Percentiles rank a stretch among this genome's conserved stretches.
Evolutionary conservation across 441 rosid genomes (phyloP).

Genomic region (Populus tomentosa): DNA sequence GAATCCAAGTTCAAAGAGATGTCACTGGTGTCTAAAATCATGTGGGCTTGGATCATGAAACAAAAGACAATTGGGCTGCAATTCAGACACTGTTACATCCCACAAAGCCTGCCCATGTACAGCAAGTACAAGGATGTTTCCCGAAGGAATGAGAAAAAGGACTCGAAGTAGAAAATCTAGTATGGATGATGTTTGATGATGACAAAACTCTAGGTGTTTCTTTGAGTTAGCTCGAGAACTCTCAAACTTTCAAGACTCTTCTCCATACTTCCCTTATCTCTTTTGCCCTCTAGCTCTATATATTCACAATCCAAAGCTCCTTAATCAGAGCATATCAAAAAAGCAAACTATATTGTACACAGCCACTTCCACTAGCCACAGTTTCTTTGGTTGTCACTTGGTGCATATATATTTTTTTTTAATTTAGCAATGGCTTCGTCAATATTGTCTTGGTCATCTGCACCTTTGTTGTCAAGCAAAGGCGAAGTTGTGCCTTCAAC

Average conservation of each 20-base stretch:
- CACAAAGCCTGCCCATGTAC: not conserved
- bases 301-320: not conserved
- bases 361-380: not conserved
- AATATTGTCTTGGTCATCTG: conserved; percentile 28
- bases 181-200: not conserved
- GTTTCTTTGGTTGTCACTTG: not conserved
- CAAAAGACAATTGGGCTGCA: not conserved
- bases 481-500: not conserved
- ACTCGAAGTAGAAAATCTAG: not conserved
- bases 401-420: not conserved
- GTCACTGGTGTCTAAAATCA: not conserved
- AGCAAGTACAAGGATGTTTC: not conserved
- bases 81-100: not conserved
- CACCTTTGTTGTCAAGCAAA: conserved; percentile 26
- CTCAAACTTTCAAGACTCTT: not conserved
- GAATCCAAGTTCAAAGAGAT: not conserved
- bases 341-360: not conserved
- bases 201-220: not conserved
- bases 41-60: not conserved
- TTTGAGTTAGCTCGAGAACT: not conserved
- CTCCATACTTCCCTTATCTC: not conserved
- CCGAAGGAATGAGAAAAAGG: not conserved
- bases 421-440: conserved; percentile 40
- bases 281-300: not conserved
- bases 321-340: not conserved